A percentile compares a stretch with the other conserved stretches of the same genome.
Evolutionary conservation across 2,329 filamentous ascomycete genomes (phyloP).

Genomic region (Corynespora cassiicola): DNA sequence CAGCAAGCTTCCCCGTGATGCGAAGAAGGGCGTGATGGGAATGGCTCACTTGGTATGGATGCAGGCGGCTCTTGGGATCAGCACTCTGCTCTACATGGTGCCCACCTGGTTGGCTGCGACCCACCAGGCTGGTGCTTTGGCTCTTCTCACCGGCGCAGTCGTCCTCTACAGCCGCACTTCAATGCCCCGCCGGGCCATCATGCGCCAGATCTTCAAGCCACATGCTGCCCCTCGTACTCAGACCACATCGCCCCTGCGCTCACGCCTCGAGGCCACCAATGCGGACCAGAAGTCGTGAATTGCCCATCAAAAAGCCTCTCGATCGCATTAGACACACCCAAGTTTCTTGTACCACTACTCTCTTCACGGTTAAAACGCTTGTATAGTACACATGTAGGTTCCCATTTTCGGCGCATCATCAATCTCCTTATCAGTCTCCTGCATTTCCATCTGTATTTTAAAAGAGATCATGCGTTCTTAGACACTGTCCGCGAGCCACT

Average conservation of each 20-base stretch:
- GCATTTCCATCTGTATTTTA: no score
- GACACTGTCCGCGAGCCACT: no score
- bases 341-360: no score
- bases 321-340: no score
- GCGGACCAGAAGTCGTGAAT: conserved; percentile 15
- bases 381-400: no score
- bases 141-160: conserved; percentile 80
- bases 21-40: conserved; percentile 76
- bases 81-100: conserved; percentile 91
- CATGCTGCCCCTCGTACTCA: conserved; percentile 18
- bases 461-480: no score
- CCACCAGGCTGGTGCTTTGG: conserved; percentile 90
- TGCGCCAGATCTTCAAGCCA: conserved; percentile 36
- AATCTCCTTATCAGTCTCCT: no score
- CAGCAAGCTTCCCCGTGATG: conserved; percentile 60
- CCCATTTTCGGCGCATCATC: no score
- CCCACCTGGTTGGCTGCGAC: conserved; percentile 86
- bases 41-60: conserved; percentile 82
- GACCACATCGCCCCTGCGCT: conserved; percentile 24
- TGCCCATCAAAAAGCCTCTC: neutral
- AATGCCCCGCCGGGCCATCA: conserved; percentile 38
- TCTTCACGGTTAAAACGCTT: no score
- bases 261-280: conserved; percentile 26
- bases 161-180: conserved; percentile 70
- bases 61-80: conserved; percentile 87